A percentile compares a stretch with the other conserved stretches of the same genome.
These are phyloP conservation scores for Nicotiana attenuata DNA, from an alignment of 257 asterid genomes.

Conservation along the genomic window DNA sequence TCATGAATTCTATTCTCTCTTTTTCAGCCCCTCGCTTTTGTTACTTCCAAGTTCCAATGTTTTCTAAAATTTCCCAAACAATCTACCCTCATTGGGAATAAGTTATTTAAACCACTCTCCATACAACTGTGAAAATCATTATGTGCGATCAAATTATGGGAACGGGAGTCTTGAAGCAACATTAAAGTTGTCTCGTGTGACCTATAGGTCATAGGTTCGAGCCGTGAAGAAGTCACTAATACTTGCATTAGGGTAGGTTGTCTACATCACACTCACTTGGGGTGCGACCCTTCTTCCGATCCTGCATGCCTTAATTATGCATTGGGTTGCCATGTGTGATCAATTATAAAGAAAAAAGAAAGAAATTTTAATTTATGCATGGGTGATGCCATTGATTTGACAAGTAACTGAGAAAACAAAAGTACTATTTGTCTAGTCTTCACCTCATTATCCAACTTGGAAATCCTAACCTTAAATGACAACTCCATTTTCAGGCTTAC, in stretches of 20 bases:
- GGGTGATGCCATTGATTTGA: not conserved
- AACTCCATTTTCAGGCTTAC: not conserved
- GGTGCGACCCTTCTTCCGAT: too few relatives aligned
- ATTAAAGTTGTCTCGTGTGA: too few relatives aligned
- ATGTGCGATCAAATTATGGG: not conserved
- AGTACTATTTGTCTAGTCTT: not conserved
- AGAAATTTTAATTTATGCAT: not conserved
- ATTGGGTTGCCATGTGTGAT: too few relatives aligned
- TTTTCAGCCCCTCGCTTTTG: too few relatives aligned
- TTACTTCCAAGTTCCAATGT: not conserved
- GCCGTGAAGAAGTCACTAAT: too few relatives aligned
- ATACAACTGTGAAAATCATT: not conserved
- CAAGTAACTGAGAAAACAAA: not conserved
- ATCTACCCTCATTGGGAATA: not conserved
- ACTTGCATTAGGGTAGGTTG: too few relatives aligned
- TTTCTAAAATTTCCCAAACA: not conserved
- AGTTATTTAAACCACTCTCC: not conserved
- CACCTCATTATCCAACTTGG: not conserved
- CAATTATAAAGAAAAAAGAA: not conserved
- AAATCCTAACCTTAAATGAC: not conserved
- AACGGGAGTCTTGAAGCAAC: too few relatives aligned
- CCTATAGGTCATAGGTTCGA: too few relatives aligned
- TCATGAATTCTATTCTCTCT: not conserved
- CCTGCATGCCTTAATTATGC: too few relatives aligned
- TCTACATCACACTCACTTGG: too few relatives aligned